phyloP scores from a whole-genome alignment of 2,329 filamentous ascomycete genomes.

The Monosporascus sp. region DNA sequence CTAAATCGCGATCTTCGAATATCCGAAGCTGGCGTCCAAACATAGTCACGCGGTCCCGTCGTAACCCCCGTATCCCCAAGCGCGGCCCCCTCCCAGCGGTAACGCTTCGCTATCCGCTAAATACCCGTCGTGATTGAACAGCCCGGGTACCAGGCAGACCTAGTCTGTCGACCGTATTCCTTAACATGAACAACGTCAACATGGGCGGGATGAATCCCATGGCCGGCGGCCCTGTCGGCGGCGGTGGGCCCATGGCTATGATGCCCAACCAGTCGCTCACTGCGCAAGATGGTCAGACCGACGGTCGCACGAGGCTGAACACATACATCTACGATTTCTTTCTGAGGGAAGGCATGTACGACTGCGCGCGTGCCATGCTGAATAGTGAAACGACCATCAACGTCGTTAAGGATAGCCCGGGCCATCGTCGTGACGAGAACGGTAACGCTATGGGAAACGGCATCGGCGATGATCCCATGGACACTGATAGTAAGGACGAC shows the following conservation, averaged over 20 bases:
- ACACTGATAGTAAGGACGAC: conserved; percentile 77
- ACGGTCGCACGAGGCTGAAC: conserved; percentile 59
- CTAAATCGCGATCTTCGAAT: not conserved
- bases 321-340: conserved; percentile 93
- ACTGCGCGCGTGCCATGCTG: conserved; percentile 72
- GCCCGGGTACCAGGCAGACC: conserved; percentile 26
- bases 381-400: conserved; percentile 62
- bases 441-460: conserved; percentile 64
- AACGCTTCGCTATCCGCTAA: not conserved
- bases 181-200: conserved; percentile 56
- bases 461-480: conserved; percentile 69
- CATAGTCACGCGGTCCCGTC: conserved; percentile 1
- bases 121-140: conserved; percentile 17
- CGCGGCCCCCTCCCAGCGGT: conserved; percentile 17
- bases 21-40: not conserved
- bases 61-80: conserved; percentile 8
- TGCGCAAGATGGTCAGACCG: conserved; percentile 30
- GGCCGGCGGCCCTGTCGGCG: conserved; percentile 57
- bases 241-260: conserved; percentile 55
- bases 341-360: conserved; percentile 76
- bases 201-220: conserved; percentile 68
- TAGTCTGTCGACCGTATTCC: conserved; percentile 31
- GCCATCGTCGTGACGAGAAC: conserved; percentile 61
- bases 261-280: conserved; percentile 51
- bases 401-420: conserved; percentile 63